These are phyloP conservation scores for Tolypocladium nubicola DNA, from an alignment of 2,329 filamentous ascomycete species.

Conservation along the genomic window DNA sequence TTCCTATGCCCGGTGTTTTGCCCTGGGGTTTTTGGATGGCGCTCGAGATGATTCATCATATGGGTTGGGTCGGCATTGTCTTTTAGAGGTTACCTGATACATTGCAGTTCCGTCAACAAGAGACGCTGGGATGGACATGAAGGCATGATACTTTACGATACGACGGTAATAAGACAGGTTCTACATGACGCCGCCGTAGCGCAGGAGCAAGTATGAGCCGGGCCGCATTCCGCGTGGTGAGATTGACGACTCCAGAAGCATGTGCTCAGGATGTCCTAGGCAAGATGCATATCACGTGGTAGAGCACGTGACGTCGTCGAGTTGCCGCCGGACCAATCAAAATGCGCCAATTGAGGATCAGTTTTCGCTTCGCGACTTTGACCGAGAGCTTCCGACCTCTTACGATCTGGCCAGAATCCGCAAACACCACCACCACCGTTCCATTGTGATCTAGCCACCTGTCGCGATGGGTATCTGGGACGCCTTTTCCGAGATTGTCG, in stretches of 20 bases:
- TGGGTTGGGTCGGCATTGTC: background rate
- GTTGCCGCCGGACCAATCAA: constrained; percentile 32
- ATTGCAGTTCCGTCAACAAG: background rate
- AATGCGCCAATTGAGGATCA: constrained; percentile 37
- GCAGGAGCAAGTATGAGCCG: background rate
- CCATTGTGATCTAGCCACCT: constrained; percentile 27
- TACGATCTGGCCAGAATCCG: constrained; percentile 21
- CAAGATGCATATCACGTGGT: background rate
- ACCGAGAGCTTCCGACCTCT: constrained; percentile 31
- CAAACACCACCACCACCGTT: constrained; percentile 26
- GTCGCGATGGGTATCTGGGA: constrained; percentile 58
- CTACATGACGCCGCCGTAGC: background rate
- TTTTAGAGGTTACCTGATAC: background rate
- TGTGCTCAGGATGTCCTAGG: background rate
- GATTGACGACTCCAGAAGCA: background rate
- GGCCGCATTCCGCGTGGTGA: background rate
- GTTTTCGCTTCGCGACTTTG: constrained; percentile 28
- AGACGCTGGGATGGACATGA: background rate
- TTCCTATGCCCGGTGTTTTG: background rate
- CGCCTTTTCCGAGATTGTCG: constrained; percentile 51
- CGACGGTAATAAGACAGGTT: too few relatives aligned
- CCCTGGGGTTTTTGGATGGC: background rate
- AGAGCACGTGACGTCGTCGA: constrained; percentile 11
- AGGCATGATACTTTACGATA: background rate
- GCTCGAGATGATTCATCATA: background rate